Percentiles rank a stretch among this genome's conserved stretches.
These are phyloP conservation scores for Ceratocystis variospora DNA, from an alignment of 2,329 filamentous ascomycete species.

Conservation along the genomic window DNA sequence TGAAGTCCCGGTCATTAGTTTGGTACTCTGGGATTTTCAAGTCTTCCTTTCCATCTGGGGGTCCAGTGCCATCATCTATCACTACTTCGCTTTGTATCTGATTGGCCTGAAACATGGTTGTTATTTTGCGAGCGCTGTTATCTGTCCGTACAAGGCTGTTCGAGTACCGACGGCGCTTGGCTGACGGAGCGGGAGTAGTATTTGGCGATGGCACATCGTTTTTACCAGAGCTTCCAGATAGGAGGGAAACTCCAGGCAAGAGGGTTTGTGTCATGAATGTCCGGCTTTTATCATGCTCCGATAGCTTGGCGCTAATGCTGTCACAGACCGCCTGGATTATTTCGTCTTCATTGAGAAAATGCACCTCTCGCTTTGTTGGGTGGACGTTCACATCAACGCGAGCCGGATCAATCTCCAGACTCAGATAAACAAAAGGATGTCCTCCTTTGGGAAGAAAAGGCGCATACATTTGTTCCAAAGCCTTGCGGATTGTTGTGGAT, in stretches of 20 bases:
- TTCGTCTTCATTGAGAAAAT: conserved; percentile 95
- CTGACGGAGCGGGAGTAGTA: conserved; percentile 25
- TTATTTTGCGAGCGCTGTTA: conserved; percentile 80
- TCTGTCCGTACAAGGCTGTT: conserved; percentile 88
- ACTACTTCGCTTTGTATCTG: conserved; percentile 11
- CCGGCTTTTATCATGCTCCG: conserved; percentile 80
- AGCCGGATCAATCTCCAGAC: conserved; percentile 79
- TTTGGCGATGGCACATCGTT: conserved; percentile 22
- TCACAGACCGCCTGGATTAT: conserved; percentile 78
- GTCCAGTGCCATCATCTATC: conserved; percentile 27
- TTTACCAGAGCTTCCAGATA: conserved; percentile 24
- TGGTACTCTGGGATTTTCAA: conserved; percentile 48
- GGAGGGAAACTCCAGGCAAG: conserved; percentile 47
- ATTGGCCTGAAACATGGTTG: conserved; percentile 68
- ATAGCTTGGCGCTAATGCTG: conserved; percentile 61
- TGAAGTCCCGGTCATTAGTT: conserved; percentile 51
- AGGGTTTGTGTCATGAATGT: conserved; percentile 91
- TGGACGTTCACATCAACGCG: conserved; percentile 96
- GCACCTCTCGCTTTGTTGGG: conserved; percentile 90
- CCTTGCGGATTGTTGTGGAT: conserved; percentile 74
- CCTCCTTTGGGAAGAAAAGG: conserved; percentile 83
- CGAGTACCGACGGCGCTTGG: conserved; percentile 31
- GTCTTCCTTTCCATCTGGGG: conserved; percentile 31
- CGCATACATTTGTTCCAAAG: conserved; percentile 78
- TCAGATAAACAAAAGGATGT: conserved; percentile 87